A percentile compares a stretch with the other conserved stretches of the same genome.
Conservation (phyloP, 225 moss, liverwort and hornwort species). For the Sphagnum tenellum region DNA sequence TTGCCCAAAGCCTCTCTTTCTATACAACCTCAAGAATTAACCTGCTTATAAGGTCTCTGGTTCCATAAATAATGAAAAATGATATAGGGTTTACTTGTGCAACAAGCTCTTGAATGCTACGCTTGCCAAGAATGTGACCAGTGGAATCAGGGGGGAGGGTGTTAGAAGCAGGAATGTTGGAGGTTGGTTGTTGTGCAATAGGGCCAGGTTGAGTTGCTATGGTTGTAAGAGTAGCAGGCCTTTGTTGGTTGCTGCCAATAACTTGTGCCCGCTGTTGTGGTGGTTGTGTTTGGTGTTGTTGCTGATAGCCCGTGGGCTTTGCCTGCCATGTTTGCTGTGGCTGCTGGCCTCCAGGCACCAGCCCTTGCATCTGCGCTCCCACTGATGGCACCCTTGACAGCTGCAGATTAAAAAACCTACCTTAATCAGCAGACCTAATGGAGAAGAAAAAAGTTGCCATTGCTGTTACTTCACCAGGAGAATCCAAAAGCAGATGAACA, state of each 20-base stretch:
- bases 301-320: slow-evolving; percentile 38
- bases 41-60: neutral
- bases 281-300: slow-evolving; percentile 12
- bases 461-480: too few species aligned
- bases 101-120: slow-evolving; percentile 86
- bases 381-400: slow-evolving; percentile 24
- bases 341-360: slow-evolving; percentile 24
- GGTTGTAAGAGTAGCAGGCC: slow-evolving; percentile 61
- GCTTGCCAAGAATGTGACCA: slow-evolving; percentile 83
- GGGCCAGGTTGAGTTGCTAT: slow-evolving; percentile 20
- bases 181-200: slow-evolving; percentile 13
- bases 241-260: slow-evolving; percentile 31
- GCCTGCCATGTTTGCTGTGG: slow-evolving; percentile 18
- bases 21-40: neutral
- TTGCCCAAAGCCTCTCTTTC: neutral
- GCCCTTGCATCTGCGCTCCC: slow-evolving; percentile 36
- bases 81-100: slow-evolving; percentile 23
- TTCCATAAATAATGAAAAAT: neutral
- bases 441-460: too few species aligned
- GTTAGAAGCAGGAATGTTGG: slow-evolving; percentile 30
- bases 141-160: slow-evolving; percentile 42
- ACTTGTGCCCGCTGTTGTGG: slow-evolving; percentile 23
- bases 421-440: too few species aligned
- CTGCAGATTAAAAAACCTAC: slow-evolving; percentile 13
- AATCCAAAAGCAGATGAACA: too few species aligned